Base-by-base conservation (phyloP, 139 green algal species). In the Volvox africanus region DNA sequence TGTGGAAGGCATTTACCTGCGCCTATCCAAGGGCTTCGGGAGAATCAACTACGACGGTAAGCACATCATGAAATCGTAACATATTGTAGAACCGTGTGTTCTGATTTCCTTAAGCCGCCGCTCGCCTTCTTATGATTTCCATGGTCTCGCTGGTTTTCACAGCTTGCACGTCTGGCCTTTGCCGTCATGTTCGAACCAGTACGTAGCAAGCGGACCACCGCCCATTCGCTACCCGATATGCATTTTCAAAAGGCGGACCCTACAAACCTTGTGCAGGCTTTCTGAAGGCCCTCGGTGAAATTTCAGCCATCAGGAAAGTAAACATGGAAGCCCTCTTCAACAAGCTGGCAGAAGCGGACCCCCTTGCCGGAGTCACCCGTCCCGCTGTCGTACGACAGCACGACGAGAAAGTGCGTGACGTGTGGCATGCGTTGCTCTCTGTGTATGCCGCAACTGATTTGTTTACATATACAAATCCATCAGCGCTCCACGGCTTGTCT, bases 1-100 rank as follows among this genome's bases (percentile, higher is more conserved):
- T 20, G 69, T 89, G 37, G 84, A 89, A 28, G 84, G 32, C 84
- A 89, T 89, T 50, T 89, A 75, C 44, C 37, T 89, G 37, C 68
- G 69, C 3, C 22, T 82, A 9, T 71, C 69, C 1, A 82, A 80
- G 30, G 69, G 69, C 14, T 81, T 61, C 9, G 37, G 33, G 17
- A 50, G 84, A 11, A 82, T 89, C 1, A 71, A 89, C 21, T 89
- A 82, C 37, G 84, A 89, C 5, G 22, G 84, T 89, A 61, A 87
- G 61, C 32, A 55, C 44, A 55, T 55, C 5, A 55, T 55, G 5
- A 55, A 55, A 14, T 55, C 9, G 44, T 55, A 55, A 55, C 5
- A 55, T 55, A 9, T 55, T 55, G 44, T 55, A 55, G 44, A 55
- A 9, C 44, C 5, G 9, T 55, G 9, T 55, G 44, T 55, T 55